A percentile compares a stretch with the other conserved stretches of the same genome.
Conservation (phyloP, 495 filamentous ascomycete species). For the Amniculicola lignicola region DNA sequence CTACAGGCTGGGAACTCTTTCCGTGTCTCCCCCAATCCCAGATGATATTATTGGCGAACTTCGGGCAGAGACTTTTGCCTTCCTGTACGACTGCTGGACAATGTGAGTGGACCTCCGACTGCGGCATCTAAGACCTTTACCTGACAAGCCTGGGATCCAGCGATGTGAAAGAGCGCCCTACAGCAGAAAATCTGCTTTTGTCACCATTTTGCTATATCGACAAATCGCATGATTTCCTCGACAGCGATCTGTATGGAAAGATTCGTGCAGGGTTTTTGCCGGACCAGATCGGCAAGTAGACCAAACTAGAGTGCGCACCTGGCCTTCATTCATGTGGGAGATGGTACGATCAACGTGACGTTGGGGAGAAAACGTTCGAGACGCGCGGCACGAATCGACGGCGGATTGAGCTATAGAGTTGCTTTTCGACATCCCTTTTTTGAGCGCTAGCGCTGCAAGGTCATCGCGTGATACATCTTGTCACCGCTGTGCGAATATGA, state of each 20-base stretch:
- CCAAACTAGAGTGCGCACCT: too few relatives aligned
- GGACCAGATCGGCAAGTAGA: not conserved
- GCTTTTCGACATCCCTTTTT: too few relatives aligned
- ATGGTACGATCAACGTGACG: too few relatives aligned
- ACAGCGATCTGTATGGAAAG: not conserved
- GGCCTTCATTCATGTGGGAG: too few relatives aligned
- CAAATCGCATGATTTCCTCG: not conserved
- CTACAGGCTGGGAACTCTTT: conserved; percentile 3
- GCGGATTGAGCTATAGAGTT: too few relatives aligned
- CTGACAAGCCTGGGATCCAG: not conserved
- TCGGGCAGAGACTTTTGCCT: not conserved
- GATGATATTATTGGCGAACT: not conserved
- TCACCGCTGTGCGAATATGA: too few relatives aligned
- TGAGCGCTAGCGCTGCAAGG: too few relatives aligned
- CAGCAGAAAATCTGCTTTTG: not conserved
- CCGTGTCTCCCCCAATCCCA: not conserved
- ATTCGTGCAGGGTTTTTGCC: not conserved
- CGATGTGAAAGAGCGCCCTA: conserved; percentile 4
- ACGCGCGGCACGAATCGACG: too few relatives aligned
- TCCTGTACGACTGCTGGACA: not conserved
- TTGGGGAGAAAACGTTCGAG: too few relatives aligned
- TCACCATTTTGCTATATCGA: not conserved
- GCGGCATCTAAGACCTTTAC: too few relatives aligned
- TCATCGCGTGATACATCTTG: too few relatives aligned
- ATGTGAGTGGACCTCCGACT: too few relatives aligned